Base-by-base conservation (phyloP, 208 protist species). In the Acanthamoeba divionensis region DNA sequence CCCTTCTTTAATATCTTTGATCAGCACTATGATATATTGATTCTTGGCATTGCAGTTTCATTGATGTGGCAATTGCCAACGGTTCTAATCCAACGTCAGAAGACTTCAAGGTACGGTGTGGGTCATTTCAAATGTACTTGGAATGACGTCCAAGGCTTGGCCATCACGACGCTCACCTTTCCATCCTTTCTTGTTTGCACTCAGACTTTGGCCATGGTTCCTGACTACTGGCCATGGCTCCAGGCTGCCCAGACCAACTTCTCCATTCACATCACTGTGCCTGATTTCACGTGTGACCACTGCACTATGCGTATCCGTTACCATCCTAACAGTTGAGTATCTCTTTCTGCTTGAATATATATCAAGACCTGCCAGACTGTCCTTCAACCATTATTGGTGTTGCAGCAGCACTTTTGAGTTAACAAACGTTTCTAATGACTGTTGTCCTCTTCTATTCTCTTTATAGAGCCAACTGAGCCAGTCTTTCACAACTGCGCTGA, bases 401-500 rank as follows among this genome's bases (percentile, higher is more conserved):
- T n/a, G n/a, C n/a, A n/a, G n/a, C n/a, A n/a, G n/a, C n/a, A n/a
- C n/a, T n/a, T n/a, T n/a, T n/a, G n/a, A n/a, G n/a, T n/a, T n/a
- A n/a, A n/a, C n/a, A n/a, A n/a, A n/a, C n/a, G n/a, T n/a, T n/a
- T n/a, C n/a, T n/a, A n/a, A n/a, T n/a, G n/a, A n/a, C n/a, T n/a
- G n/a, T n/a, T n/a, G n/a, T n/a, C n/a, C n/a, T n/a, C n/a, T n/a
- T n/a, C n/a, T n/a, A n/a, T n/a, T n/a, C n/a, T n/a, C n/a, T n/a
- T n/a, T 15, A 2, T 47, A 79, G 67, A 79, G 67, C 67, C 67
- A 0, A 79, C 67, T 24, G 67, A 79, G 24, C 67, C 67, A 1
- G 38, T 79, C 18, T 79, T 79, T 47, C 67, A 79, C 67, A 79
- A 79, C 67, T 79, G 67, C 67, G 67, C 67, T 26, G 67, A 79